phyloP scores from a whole-genome alignment of 768 basidiomycete genomes.

The Lyophyllum shimeji region DNA sequence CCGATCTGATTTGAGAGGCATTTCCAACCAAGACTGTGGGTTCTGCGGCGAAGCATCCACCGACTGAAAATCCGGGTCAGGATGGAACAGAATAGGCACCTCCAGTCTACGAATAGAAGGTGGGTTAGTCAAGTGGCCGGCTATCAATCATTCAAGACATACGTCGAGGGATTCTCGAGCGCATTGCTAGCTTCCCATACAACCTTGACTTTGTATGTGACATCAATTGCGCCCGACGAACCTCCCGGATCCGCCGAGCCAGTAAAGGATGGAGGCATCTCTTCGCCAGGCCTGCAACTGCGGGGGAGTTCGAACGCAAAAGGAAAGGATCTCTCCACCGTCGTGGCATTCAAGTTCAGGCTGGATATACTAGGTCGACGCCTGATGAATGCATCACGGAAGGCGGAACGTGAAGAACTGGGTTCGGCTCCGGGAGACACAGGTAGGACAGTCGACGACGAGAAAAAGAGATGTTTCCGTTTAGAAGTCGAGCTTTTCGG shows the following conservation, averaged over 20 bases:
- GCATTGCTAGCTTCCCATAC: constrained; percentile 56
- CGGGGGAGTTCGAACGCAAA: constrained; percentile 61
- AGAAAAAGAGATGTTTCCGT: constrained; percentile 50
- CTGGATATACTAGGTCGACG: constrained; percentile 46
- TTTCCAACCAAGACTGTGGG: constrained; percentile 64
- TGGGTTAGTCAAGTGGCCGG: constrained; percentile 10
- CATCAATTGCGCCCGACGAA: constrained; percentile 30
- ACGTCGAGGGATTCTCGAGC: constrained; percentile 47
- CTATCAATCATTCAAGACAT: constrained; percentile 23
- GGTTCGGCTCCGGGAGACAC: constrained; percentile 34
- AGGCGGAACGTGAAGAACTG: constrained; percentile 33
- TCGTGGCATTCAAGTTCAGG: constrained; percentile 29
- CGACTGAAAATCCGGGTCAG: constrained; percentile 60
- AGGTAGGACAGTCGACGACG: constrained; percentile 42
- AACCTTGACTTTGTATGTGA: constrained; percentile 56
- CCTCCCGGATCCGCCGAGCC: constrained; percentile 30
- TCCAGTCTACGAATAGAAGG: constrained; percentile 46
- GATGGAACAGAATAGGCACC: constrained; percentile 61
- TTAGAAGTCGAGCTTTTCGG: constrained; percentile 15
- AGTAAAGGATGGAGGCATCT: constrained; percentile 61
- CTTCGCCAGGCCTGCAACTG: constrained; percentile 48
- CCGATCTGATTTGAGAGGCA: constrained; percentile 62
- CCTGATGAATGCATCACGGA: constrained; percentile 43
- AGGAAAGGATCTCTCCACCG: constrained; percentile 39
- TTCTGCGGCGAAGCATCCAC: constrained; percentile 43